Evolutionary conservation across 2,329 filamentous ascomycete species (phyloP).

Genomic region (Elsinoe australis): DNA sequence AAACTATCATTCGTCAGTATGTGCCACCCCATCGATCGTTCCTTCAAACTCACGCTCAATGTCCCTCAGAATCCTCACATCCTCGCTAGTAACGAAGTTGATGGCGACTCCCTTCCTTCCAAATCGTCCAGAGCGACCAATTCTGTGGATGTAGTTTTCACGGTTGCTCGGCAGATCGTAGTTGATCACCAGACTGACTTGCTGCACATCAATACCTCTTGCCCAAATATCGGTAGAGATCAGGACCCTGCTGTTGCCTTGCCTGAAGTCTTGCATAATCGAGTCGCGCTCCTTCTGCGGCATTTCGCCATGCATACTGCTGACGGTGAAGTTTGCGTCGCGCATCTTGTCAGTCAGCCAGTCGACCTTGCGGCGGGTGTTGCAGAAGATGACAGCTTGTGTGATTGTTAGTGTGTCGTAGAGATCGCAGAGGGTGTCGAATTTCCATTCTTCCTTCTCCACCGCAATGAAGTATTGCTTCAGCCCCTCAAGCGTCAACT

Average conservation of each 20-base stretch:
- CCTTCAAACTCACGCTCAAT: constrained; percentile 70
- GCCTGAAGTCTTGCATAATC: constrained; percentile 98
- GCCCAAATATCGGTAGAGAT: constrained; percentile 99
- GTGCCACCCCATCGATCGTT: background rate
- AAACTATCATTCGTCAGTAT: constrained; percentile 52
- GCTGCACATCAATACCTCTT: constrained; percentile 96
- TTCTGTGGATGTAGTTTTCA: constrained; percentile 99
- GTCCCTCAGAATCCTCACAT: constrained; percentile 92
- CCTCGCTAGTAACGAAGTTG: constrained; percentile 98
- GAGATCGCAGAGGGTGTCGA: constrained; percentile 94
- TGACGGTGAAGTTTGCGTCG: constrained; percentile 96
- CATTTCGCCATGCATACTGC: constrained; percentile 99
- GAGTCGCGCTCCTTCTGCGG: constrained; percentile 95
- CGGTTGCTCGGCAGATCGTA: constrained; percentile 97
- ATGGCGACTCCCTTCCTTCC: constrained; percentile 98
- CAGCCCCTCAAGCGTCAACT: constrained; percentile 90
- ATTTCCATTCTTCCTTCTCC: constrained; percentile 99
- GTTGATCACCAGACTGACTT: constrained; percentile 97
- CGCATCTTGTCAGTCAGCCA: constrained; percentile 99
- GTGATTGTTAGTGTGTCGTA: constrained; percentile 99
- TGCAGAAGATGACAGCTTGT: constrained; percentile 99
- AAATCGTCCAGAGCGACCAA: constrained; percentile 90
- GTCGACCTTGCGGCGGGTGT: constrained; percentile 96
- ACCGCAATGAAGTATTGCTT: constrained; percentile 99
- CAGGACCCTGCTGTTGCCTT: constrained; percentile 89